These are phyloP conservation scores for Cladobotryum protrusum DNA, from an alignment of 2,329 filamentous ascomycete species.

Conservation along the genomic window DNA sequence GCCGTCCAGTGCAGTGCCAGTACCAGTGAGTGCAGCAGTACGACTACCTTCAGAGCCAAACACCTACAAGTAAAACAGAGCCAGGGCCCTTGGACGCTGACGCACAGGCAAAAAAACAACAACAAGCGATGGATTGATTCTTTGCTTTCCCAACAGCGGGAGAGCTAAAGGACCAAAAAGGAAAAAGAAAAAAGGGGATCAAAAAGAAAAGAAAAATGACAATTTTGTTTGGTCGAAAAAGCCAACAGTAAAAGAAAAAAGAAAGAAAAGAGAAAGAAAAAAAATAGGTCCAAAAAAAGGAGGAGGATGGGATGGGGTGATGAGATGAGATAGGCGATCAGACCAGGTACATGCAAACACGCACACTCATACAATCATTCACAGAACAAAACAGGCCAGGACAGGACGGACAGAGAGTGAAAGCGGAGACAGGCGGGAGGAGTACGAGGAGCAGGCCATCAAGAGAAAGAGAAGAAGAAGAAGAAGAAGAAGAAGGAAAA, in stretches of 20 bases:
- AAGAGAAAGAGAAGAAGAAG: no score
- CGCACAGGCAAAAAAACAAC: neutral
- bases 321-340: neutral
- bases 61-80: no score
- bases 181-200: slow-evolving; percentile 21
- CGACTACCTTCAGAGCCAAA: no score
- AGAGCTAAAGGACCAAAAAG: neutral
- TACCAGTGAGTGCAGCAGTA: neutral
- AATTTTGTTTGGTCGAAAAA: neutral
- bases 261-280: slow-evolving; percentile 2
- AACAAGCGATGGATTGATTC: neutral
- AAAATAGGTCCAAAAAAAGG: slow-evolving; percentile 4
- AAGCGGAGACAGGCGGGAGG: slow-evolving; percentile 12
- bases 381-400: neutral
- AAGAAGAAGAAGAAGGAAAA: no score
- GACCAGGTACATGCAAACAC: neutral
- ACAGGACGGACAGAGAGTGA: neutral
- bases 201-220: slow-evolving; percentile 2
- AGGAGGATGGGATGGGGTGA: neutral
- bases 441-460: no score
- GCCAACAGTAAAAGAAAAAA: slow-evolving; percentile 1
- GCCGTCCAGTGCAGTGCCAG: no score
- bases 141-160: neutral
- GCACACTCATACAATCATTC: neutral
- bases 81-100: neutral